phyloP scores from a whole-genome alignment of 495 filamentous ascomycete species.

The Lasiosphaeriaceae sp. region DNA sequence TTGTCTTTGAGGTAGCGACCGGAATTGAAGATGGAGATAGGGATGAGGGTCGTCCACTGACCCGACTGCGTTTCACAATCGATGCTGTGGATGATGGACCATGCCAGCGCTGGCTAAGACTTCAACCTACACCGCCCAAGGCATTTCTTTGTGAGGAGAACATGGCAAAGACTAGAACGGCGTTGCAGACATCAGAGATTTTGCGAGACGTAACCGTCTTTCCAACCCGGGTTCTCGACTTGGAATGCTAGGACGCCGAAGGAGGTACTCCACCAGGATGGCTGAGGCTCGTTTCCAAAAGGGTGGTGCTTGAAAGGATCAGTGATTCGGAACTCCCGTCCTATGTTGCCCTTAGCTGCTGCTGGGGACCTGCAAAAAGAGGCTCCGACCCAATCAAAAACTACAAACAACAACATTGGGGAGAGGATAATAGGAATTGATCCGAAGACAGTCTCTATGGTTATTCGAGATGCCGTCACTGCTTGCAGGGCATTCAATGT shows the following conservation, averaged over 20 bases:
- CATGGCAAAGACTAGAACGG: neutral
- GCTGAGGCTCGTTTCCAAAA: neutral
- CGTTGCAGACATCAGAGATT: neutral
- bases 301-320: neutral
- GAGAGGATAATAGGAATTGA: neutral
- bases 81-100: neutral
- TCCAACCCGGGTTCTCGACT: neutral
- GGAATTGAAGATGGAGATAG: neutral
- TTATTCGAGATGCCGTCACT: neutral
- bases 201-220: neutral
- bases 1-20: neutral
- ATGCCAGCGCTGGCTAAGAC: neutral
- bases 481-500: neutral
- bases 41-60: neutral
- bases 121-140: neutral
- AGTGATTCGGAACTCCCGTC: neutral
- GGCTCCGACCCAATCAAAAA: neutral
- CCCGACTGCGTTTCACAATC: neutral
- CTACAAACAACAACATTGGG: neutral
- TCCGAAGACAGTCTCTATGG: neutral
- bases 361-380: neutral
- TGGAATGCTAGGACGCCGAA: neutral
- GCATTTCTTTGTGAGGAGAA: neutral
- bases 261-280: neutral
- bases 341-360: neutral